Evolutionary conservation across 805 yeast genomes (phyloP).

Genomic region (Vanderwaltozyma tropicalis): DNA sequence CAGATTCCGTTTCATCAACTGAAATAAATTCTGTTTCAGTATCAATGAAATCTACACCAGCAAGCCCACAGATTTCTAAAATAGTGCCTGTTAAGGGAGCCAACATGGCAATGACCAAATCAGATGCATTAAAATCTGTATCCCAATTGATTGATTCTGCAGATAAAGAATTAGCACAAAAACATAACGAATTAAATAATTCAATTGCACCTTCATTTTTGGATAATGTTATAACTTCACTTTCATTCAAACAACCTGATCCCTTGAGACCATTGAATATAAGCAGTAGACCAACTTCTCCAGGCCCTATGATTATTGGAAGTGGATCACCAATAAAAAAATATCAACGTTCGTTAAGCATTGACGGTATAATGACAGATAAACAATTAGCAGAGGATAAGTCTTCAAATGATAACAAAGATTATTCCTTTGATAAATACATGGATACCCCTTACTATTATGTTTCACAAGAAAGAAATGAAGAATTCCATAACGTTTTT

Average conservation of each 20-base stretch:
- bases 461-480: constrained; percentile 52
- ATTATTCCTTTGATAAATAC: constrained; percentile 7
- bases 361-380: too few species aligned
- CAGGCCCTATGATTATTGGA: too few species aligned
- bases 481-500: constrained; percentile 70
- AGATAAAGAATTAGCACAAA: not conserved
- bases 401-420: too few species aligned
- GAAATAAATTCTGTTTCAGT: not conserved
- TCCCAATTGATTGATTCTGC: constrained; percentile 8
- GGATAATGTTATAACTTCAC: constrained; percentile 15
- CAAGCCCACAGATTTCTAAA: constrained; percentile 22
- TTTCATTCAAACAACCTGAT: constrained; percentile 9
- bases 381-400: too few species aligned
- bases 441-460: constrained; percentile 26
- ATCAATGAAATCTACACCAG: constrained; percentile 20
- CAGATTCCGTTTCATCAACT: too few species aligned
- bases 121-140: constrained; percentile 14
- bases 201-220: constrained; percentile 13
- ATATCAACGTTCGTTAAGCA: too few species aligned
- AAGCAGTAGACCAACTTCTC: too few species aligned
- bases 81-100: constrained; percentile 15
- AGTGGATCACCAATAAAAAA: too few species aligned
- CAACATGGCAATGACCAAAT: constrained; percentile 4
- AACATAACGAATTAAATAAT: too few species aligned
- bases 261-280: too few species aligned